These are phyloP conservation scores for Pythium phragmiticola DNA, from an alignment of 352 stramenopile species.

Conservation along the genomic window DNA sequence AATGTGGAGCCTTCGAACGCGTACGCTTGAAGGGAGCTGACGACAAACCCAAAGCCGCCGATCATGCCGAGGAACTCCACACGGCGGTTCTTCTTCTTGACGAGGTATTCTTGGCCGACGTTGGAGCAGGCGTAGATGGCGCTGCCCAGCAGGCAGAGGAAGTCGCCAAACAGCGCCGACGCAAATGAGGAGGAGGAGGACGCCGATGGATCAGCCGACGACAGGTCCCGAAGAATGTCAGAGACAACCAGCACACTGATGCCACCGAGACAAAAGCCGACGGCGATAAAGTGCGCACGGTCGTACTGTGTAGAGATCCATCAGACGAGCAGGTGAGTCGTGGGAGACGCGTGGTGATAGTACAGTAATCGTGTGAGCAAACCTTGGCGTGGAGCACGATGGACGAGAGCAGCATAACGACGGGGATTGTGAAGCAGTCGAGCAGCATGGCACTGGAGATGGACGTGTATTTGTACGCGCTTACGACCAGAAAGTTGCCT, in stretches of 20 bases:
- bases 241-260: conserved; percentile 84
- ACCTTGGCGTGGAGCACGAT: conserved; percentile 83
- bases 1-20: conserved; percentile 78
- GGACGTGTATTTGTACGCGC: conserved; percentile 95
- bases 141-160: conserved; percentile 90
- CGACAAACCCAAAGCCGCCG: conserved; percentile 90
- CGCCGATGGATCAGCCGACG: conserved; percentile 27
- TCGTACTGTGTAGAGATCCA: conserved; percentile 47
- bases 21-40: conserved; percentile 80
- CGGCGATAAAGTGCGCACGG: conserved; percentile 65
- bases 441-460: conserved; percentile 96
- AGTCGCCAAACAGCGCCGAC: conserved; percentile 84
- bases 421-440: conserved; percentile 95
- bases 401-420: conserved; percentile 92
- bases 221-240: conserved; percentile 63
- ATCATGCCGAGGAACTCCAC: conserved; percentile 95
- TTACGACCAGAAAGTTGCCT: conserved; percentile 94
- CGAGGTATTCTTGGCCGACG: conserved; percentile 85
- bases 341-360: background rate
- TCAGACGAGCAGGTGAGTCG: background rate
- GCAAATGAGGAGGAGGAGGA: conserved; percentile 31
- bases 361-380: background rate
- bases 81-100: conserved; percentile 79
- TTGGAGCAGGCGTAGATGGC: conserved; percentile 93
- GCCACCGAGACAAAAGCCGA: conserved; percentile 83